Evolutionary conservation across 2,329 filamentous ascomycete species (phyloP).

Genomic region (Colletotrichum ledebouriae): DNA sequence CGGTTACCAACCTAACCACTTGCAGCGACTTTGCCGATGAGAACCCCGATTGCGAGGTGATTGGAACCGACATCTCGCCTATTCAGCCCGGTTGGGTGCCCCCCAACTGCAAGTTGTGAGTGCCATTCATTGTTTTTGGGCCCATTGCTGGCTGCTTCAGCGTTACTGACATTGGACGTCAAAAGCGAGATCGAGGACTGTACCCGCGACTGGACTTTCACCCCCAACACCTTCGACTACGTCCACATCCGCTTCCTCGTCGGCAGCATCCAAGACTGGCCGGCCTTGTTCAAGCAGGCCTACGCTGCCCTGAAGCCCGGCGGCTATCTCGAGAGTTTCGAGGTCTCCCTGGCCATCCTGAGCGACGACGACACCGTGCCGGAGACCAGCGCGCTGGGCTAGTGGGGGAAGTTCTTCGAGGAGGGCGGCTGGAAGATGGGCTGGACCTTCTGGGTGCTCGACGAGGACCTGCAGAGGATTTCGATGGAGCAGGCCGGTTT

Average conservation of each 20-base stretch:
- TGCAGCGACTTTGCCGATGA: conserved; percentile 62
- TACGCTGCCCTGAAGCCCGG: conserved; percentile 65
- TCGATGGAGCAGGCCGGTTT: conserved; percentile 50
- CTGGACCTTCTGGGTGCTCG: conserved; percentile 49
- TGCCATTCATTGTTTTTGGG: neutral
- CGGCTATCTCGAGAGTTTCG: conserved; percentile 57
- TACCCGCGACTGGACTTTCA: conserved; percentile 63
- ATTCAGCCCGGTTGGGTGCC: conserved; percentile 70
- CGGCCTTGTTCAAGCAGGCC: conserved; percentile 61
- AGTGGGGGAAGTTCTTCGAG: conserved; percentile 52
- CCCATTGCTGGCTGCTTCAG: conserved; percentile 1
- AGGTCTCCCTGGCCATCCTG: conserved; percentile 48
- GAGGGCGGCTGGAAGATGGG: conserved; percentile 52
- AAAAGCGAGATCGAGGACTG: conserved; percentile 70
- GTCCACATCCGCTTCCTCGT: conserved; percentile 68
- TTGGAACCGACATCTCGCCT: conserved; percentile 69
- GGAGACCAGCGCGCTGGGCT: conserved; percentile 48
- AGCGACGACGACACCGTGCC: conserved; percentile 50
- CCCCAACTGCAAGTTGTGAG: conserved; percentile 62
- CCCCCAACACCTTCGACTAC: conserved; percentile 65
- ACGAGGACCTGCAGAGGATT: conserved; percentile 49
- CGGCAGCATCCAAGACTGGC: conserved; percentile 67
- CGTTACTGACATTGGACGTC: neutral
- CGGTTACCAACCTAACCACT: neutral
- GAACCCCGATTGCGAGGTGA: conserved; percentile 59